phyloP scores from a whole-genome alignment of 768 basidiomycete genomes.

The Chalciporus pseudorubinellus region DNA sequence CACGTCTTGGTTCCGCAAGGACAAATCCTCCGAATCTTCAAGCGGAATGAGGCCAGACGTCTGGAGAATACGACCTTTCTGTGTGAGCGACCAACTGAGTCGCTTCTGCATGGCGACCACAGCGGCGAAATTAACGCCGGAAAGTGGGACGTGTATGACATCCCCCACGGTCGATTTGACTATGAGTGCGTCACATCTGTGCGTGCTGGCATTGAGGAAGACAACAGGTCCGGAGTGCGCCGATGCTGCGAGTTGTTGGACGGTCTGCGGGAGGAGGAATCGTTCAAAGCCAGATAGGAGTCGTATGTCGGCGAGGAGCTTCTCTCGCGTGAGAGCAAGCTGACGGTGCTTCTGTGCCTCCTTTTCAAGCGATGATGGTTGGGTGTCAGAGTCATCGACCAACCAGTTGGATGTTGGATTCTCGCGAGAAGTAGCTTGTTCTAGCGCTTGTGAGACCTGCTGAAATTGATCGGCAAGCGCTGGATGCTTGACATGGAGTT shows the following conservation, averaged over 20 bases:
- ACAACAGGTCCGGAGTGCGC: conserved; percentile 1
- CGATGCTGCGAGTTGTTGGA: not conserved
- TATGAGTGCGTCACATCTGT: too few species aligned
- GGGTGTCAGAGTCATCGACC: too few species aligned
- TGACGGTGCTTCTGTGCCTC: not conserved
- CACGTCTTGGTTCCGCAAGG: not conserved
- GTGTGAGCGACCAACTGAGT: too few species aligned
- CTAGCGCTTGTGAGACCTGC: too few species aligned
- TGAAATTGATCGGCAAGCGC: not conserved
- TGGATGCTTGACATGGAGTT: not conserved
- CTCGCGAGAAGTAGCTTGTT: too few species aligned
- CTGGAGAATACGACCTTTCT: too few species aligned
- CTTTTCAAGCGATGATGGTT: not conserved
- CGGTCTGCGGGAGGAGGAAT: not conserved
- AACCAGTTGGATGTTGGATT: too few species aligned
- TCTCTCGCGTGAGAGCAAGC: not conserved
- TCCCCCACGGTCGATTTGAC: too few species aligned
- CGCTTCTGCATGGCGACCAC: not conserved
- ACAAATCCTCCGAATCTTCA: not conserved
- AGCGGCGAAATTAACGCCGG: not conserved
- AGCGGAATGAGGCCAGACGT: not conserved
- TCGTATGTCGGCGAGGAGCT: not conserved
- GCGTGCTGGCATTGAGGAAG: not conserved
- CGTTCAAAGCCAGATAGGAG: not conserved
- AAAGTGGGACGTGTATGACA: not conserved